Conservation (phyloP, 176 grass and related monocot genomes). For the Coix lacrymajobi region DNA sequence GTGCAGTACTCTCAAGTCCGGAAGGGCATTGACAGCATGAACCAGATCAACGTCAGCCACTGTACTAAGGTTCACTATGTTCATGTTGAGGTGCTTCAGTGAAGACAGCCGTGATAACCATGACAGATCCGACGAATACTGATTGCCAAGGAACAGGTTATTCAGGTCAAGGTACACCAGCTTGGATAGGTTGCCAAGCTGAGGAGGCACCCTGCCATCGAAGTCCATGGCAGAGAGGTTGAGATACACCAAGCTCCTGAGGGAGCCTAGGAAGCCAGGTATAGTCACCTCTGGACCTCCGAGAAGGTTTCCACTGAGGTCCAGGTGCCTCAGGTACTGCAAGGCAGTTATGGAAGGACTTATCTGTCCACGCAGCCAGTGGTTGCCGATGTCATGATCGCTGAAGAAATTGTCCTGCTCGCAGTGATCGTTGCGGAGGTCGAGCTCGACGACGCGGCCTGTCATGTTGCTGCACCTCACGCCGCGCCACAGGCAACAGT, state of each 20-base stretch:
- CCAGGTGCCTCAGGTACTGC: no score
- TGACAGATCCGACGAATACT: not conserved
- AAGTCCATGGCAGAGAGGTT: no score
- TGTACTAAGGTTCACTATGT: not conserved
- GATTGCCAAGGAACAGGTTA: not conserved
- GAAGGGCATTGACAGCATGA: not conserved
- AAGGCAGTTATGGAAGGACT: no score
- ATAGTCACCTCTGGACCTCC: no score
- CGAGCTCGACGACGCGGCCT: constrained; percentile 15
- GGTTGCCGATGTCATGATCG: no score
- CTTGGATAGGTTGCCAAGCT: no score
- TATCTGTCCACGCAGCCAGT: no score
- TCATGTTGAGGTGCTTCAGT: not conserved
- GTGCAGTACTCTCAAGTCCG: not conserved
- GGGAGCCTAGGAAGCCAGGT: no score
- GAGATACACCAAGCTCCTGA: no score
- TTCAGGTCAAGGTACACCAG: not conserved
- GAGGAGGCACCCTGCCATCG: no score
- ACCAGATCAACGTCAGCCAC: no score
- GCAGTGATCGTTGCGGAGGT: not conserved
- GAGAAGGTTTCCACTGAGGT: no score
- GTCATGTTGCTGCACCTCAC: constrained; percentile 14
- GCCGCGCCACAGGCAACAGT: constrained; percentile 21
- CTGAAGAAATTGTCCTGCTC: not conserved
- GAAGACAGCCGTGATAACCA: not conserved